Evolutionary conservation across 306 rosid species (phyloP).

Genomic region (Gastrolobium villosum): DNA sequence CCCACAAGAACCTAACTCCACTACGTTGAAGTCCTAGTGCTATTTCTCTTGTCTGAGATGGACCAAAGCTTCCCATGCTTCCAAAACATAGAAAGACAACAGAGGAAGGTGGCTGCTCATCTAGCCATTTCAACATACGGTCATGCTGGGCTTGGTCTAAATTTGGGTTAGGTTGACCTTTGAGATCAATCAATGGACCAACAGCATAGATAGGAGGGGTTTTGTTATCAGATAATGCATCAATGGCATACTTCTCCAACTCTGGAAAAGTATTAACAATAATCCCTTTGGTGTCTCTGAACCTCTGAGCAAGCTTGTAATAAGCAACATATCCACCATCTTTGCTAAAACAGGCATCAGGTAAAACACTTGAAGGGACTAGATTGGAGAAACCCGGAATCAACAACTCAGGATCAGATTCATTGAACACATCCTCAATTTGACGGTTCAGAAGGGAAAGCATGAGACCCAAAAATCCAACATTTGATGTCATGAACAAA

Average conservation of each 20-base stretch:
- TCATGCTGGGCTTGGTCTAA: slow-evolving; percentile 57
- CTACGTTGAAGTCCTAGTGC: slow-evolving; percentile 58
- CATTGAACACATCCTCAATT: slow-evolving; percentile 44
- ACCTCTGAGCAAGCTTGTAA: slow-evolving; percentile 55
- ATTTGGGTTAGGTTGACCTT: slow-evolving; percentile 45
- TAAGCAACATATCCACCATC: slow-evolving; percentile 63
- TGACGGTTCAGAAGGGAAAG: slow-evolving; percentile 47
- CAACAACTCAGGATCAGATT: slow-evolving; percentile 51
- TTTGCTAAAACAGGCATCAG: slow-evolving; percentile 43
- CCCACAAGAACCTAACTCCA: slow-evolving; percentile 72
- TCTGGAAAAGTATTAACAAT: slow-evolving; percentile 63
- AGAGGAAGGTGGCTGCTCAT: slow-evolving; percentile 57
- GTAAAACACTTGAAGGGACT: slow-evolving; percentile 58
- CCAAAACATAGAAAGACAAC: slow-evolving; percentile 77
- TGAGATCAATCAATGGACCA: slow-evolving; percentile 68
- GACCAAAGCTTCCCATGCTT: slow-evolving; percentile 64
- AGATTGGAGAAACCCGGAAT: slow-evolving; percentile 54
- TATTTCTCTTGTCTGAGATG: slow-evolving; percentile 66
- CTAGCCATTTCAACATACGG: slow-evolving; percentile 66
- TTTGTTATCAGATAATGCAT: slow-evolving; percentile 44
- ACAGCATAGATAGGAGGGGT: slow-evolving; percentile 64
- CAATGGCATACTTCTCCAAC: slow-evolving; percentile 54
- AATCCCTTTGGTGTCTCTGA: slow-evolving; percentile 63
- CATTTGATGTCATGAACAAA: slow-evolving; percentile 55
- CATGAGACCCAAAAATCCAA: slow-evolving; percentile 51